Conservation (phyloP, 176 grass and related monocot genomes). For the Oryza glumipatula region DNA sequence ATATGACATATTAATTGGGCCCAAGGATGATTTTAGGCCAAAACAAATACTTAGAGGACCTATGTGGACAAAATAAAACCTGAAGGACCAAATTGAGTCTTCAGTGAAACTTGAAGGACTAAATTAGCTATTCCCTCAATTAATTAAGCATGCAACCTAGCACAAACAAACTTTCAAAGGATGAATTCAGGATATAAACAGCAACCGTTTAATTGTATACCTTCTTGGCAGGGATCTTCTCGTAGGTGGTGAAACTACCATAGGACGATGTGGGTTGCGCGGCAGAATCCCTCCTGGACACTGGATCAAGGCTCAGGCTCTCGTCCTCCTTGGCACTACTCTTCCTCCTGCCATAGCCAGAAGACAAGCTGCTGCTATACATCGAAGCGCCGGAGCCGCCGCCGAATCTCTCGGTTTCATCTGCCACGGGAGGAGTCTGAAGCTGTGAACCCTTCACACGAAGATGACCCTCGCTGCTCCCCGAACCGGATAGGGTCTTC, state of each 20-base stretch:
- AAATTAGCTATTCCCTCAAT: too few relatives aligned
- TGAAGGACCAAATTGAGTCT: too few relatives aligned
- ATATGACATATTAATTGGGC: too few relatives aligned
- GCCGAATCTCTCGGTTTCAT: constrained; percentile 44
- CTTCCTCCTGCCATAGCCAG: constrained; percentile 41
- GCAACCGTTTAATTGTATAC: constrained; percentile 34
- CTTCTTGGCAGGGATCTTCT: constrained; percentile 82
- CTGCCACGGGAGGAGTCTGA: constrained; percentile 38
- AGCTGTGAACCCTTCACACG: constrained; percentile 23
- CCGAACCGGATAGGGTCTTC: constrained; percentile 46
- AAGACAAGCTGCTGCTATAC: constrained; percentile 65
- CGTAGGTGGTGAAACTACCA: constrained; percentile 80
- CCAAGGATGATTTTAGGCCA: too few relatives aligned
- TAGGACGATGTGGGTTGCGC: constrained; percentile 59
- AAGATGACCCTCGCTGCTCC: constrained; percentile 66
- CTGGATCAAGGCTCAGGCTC: constrained; percentile 33
- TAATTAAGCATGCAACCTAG: background rate
- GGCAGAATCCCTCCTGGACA: constrained; percentile 60
- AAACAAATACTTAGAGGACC: too few relatives aligned
- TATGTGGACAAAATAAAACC: too few relatives aligned
- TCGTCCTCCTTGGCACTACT: constrained; percentile 45
- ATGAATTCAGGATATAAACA: constrained; percentile 2
- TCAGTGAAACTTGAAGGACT: too few relatives aligned
- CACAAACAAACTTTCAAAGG: constrained; percentile 3
- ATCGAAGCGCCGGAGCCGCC: constrained; percentile 50